Conservation (phyloP, 176 grass and related monocot genomes). For the Carex littledalei region DNA sequence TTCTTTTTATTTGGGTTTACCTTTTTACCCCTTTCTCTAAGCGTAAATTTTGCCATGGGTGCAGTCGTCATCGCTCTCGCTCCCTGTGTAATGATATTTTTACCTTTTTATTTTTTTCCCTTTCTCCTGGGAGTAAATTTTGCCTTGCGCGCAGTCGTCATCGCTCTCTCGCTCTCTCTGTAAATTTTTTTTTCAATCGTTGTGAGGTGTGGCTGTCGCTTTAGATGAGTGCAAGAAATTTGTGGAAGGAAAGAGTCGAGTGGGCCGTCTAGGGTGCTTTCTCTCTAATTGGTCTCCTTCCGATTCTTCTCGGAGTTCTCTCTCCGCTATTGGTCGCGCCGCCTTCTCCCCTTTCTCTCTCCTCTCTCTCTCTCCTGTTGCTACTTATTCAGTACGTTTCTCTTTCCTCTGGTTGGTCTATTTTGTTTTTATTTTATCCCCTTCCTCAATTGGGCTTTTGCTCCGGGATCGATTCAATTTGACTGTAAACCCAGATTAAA, state of each 20-base stretch:
- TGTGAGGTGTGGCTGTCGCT: conserved; percentile 16
- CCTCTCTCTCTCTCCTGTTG: not conserved
- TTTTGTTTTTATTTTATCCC: not conserved
- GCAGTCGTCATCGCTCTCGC: no score
- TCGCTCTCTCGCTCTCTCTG: not conserved
- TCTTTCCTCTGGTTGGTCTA: conserved; percentile 8
- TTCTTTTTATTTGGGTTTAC: no score
- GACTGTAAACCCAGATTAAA: not conserved
- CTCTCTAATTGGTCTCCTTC: conserved; percentile 22
- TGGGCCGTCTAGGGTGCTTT: conserved; percentile 20
- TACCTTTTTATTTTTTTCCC: no score
- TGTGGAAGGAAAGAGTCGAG: conserved; percentile 19
- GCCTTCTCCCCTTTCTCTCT: conserved; percentile 13
- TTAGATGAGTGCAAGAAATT: conserved; percentile 22
- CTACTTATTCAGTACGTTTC: conserved; percentile 21
- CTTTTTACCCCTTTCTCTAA: no score
- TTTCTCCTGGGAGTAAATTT: not conserved
- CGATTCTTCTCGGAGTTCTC: conserved; percentile 23
- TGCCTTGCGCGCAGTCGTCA: conserved; percentile 6
- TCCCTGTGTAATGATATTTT: no score
- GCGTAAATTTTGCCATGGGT: no score
- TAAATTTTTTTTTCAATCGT: not conserved
- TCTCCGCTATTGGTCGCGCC: conserved; percentile 17
- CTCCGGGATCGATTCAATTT: not conserved
- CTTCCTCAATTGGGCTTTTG: not conserved